Conservation (phyloP, 805 yeast genomes). For the Kockiozyma suomiensis region DNA sequence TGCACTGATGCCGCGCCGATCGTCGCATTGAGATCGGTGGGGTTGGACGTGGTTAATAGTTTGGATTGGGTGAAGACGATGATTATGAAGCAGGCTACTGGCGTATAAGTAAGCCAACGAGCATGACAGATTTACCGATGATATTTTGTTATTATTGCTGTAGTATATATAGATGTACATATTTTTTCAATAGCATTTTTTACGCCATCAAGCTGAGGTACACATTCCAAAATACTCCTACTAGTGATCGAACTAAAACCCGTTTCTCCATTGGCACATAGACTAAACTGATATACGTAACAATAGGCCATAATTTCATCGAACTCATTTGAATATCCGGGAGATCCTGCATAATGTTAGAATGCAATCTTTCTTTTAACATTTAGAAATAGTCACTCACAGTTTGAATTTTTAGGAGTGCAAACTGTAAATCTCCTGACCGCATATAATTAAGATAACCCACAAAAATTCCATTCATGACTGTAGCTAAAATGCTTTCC, state of each 20-base stretch:
- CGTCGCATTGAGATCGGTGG: conserved; percentile 73
- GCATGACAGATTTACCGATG: no score
- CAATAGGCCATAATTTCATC: conserved; percentile 23
- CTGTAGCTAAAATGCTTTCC: conserved; percentile 16
- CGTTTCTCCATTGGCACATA: conserved; percentile 15
- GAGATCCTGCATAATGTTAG: conserved; percentile 8
- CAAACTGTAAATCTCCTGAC: conserved; percentile 9
- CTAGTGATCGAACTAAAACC: conserved; percentile 15
- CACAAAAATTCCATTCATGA: conserved; percentile 19
- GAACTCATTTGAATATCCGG: conserved; percentile 20
- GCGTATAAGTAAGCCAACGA: conserved; percentile 34
- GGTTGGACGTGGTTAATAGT: conserved; percentile 68
- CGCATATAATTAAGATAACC: conserved; percentile 6
- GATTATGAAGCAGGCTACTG: conserved; percentile 62
- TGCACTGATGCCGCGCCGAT: conserved; percentile 71
- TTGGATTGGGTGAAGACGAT: conserved; percentile 67
- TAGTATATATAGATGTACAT: neutral
- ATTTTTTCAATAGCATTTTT: neutral
- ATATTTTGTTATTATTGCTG: no score
- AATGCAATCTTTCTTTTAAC: no score
- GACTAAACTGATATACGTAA: conserved; percentile 13
- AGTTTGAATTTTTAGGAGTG: neutral
- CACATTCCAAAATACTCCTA: conserved; percentile 21
- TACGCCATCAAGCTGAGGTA: conserved; percentile 14
- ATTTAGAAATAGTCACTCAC: neutral